Conservation (phyloP, 2,329 filamentous ascomycete species). For the Claviceps sp. region DNA sequence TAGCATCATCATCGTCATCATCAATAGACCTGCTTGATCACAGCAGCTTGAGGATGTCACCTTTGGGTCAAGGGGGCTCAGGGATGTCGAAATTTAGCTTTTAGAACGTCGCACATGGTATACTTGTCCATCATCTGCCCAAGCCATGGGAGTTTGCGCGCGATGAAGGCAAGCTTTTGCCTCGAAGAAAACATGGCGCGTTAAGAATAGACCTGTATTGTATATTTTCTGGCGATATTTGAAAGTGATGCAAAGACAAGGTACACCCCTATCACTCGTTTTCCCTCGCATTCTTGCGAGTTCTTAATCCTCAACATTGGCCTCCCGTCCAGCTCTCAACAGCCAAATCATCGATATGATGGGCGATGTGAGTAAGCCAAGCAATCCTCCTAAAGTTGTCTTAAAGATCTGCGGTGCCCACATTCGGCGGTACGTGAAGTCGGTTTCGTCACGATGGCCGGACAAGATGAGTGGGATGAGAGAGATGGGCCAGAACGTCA, state of each 20-base stretch:
- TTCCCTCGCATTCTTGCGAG: background rate
- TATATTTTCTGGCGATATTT: background rate
- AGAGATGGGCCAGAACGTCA: slow-evolving; percentile 28
- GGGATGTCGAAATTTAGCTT: too few species aligned
- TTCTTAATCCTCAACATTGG: background rate
- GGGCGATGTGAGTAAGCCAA: slow-evolving; percentile 34
- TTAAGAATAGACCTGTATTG: slow-evolving; percentile 11
- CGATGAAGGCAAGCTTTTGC: too few species aligned
- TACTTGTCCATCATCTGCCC: too few species aligned
- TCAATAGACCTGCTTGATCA: too few species aligned
- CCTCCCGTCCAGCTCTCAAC: slow-evolving; percentile 32
- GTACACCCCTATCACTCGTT: background rate
- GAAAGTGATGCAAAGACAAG: background rate
- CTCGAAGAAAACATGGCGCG: background rate
- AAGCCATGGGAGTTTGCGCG: background rate
- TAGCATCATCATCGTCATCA: too few species aligned
- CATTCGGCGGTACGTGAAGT: slow-evolving; percentile 27
- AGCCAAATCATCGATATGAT: slow-evolving; percentile 37
- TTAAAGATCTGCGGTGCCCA: slow-evolving; percentile 40
- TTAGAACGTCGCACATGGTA: too few species aligned
- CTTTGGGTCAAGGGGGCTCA: too few species aligned
- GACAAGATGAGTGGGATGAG: slow-evolving; percentile 29
- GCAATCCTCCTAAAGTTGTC: slow-evolving; percentile 30
- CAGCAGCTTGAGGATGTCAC: too few species aligned
- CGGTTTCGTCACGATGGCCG: slow-evolving; percentile 23